Evolutionary conservation across 371 early-diverging fungal genomes (phyloP).

Genomic region (Lichtheimia corymbifera): DNA sequence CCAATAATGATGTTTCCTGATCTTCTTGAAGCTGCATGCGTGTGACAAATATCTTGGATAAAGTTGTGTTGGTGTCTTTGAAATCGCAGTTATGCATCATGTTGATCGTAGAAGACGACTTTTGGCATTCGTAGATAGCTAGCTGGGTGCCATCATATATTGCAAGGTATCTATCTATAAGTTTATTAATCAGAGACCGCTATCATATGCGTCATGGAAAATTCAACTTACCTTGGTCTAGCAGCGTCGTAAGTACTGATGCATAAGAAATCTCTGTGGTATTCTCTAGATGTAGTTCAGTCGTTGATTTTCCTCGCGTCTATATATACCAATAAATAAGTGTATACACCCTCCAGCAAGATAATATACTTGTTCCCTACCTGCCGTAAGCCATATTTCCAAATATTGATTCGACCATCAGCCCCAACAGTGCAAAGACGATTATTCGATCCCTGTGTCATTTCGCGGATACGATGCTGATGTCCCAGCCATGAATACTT

Average conservation of each 20-base stretch:
- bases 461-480: conserved; percentile 41
- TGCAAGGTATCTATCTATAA: conserved; percentile 34
- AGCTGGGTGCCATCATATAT: conserved; percentile 39
- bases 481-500: conserved; percentile 75
- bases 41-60: conserved; percentile 38
- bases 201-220: neutral
- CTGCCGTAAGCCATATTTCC: conserved; percentile 51
- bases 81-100: conserved; percentile 24
- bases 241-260: conserved; percentile 24
- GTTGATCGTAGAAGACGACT: conserved; percentile 29
- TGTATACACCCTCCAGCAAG: neutral
- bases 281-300: conserved; percentile 32
- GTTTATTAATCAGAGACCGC: neutral
- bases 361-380: conserved; percentile 14
- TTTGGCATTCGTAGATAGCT: conserved; percentile 28
- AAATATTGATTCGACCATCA: conserved; percentile 58
- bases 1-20: conserved; percentile 12
- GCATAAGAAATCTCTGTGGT: conserved; percentile 17
- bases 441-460: conserved; percentile 45
- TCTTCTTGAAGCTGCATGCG: conserved; percentile 10
- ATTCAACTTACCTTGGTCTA: conserved; percentile 30
- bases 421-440: conserved; percentile 54
- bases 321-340: conserved; percentile 1
- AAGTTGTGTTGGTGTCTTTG: conserved; percentile 12
- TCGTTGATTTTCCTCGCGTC: conserved; percentile 32